Conservation (phyloP, 2,329 filamentous ascomycete species). For the Claviceps sp. region DNA sequence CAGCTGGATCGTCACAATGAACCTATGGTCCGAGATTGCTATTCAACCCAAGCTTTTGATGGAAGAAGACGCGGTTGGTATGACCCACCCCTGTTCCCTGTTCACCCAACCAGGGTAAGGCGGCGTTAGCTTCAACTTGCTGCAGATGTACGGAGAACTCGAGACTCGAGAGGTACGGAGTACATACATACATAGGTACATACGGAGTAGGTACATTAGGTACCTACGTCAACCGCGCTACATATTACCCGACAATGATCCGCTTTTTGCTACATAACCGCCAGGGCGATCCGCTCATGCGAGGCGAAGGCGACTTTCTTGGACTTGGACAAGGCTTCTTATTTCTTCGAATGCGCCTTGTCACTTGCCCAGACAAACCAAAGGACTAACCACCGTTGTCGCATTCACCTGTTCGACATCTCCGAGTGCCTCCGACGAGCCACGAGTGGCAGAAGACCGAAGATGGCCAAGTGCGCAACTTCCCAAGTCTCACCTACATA, state of each 20-base stretch:
- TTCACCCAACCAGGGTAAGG: neutral
- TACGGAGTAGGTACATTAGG: too few relatives aligned
- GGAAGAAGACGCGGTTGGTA: conserved; percentile 3
- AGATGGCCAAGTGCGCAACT: conserved; percentile 1
- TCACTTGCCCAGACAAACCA: too few relatives aligned
- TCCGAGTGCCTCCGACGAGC: too few relatives aligned
- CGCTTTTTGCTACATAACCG: neutral
- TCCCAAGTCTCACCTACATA: neutral
- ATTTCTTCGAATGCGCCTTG: too few relatives aligned
- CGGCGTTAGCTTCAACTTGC: neutral
- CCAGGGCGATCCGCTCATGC: too few relatives aligned
- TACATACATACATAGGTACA: neutral
- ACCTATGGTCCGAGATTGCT: neutral
- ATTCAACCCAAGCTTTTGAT: conserved; percentile 4
- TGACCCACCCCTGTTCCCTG: conserved; percentile 1
- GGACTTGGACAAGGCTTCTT: too few relatives aligned
- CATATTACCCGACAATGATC: conserved; percentile 3
- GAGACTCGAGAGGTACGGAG: neutral
- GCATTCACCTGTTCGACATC: too few relatives aligned
- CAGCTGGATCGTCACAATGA: neutral
- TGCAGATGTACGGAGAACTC: too few relatives aligned
- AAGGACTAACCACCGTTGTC: too few relatives aligned
- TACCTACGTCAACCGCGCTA: neutral
- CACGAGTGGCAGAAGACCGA: neutral
- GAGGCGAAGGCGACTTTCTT: too few relatives aligned